These are phyloP conservation scores for Nigrograna mackinnonii DNA, from an alignment of 2,329 filamentous ascomycete species.

Conservation along the genomic window DNA sequence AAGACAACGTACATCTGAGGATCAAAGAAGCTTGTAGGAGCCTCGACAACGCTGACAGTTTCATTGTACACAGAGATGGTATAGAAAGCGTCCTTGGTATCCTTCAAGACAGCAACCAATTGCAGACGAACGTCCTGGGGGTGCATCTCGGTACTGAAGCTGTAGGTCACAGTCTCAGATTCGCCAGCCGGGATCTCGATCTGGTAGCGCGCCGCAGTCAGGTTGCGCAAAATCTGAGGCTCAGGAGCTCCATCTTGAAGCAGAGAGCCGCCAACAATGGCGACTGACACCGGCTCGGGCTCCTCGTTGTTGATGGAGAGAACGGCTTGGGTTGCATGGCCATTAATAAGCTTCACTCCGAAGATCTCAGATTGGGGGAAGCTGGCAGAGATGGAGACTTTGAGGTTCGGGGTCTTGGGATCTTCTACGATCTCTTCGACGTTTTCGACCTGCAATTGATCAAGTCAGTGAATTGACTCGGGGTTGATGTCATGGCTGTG, in stretches of 20 bases:
- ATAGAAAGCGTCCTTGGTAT: constrained; percentile 69
- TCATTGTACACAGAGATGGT: constrained; percentile 81
- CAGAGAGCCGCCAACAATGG: constrained; percentile 77
- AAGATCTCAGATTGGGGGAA: constrained; percentile 79
- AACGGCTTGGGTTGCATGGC: constrained; percentile 79
- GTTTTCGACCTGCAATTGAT: constrained; percentile 24
- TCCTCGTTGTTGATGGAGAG: constrained; percentile 87
- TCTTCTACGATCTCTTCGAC: constrained; percentile 60
- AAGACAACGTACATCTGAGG: constrained; percentile 79
- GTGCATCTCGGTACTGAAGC: constrained; percentile 88
- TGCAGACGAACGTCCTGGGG: constrained; percentile 85
- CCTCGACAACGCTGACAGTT: constrained; percentile 84
- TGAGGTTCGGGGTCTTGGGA: constrained; percentile 62
- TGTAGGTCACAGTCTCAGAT: constrained; percentile 77
- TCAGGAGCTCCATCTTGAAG: constrained; percentile 60
- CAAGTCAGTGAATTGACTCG: constrained; percentile 19
- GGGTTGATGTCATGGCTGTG: constrained; percentile 37
- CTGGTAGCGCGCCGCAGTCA: constrained; percentile 77
- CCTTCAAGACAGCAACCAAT: constrained; percentile 73
- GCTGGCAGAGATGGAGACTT: constrained; percentile 58
- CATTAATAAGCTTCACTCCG: constrained; percentile 94
- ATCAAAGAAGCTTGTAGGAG: constrained; percentile 88
- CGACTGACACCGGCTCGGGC: constrained; percentile 71
- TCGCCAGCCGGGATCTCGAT: constrained; percentile 75
- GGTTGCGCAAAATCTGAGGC: constrained; percentile 73